Percentiles rank a stretch among this genome's conserved stretches.
phyloP scores from a whole-genome alignment of 108 stramenopile genomes.

The Nitzschia putrida region DNA sequence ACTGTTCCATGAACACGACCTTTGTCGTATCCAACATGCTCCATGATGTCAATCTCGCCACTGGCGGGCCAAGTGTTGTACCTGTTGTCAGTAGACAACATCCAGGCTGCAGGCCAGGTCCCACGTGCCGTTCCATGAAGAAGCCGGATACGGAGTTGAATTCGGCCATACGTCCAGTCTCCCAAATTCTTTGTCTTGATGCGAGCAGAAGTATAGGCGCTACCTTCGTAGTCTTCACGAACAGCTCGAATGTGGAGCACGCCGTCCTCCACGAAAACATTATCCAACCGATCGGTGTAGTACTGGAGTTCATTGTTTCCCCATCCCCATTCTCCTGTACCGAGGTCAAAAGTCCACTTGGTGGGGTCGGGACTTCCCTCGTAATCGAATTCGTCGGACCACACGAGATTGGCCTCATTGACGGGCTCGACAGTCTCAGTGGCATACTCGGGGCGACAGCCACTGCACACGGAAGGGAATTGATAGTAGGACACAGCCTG shows the following conservation, averaged over 20 bases:
- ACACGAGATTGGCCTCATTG: constrained; percentile 29
- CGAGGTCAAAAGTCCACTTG: constrained; percentile 49
- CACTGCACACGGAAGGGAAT: constrained; percentile 6
- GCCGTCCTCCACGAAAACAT: constrained; percentile 28
- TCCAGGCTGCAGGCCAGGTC: constrained; percentile 54
- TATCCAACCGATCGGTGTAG: constrained; percentile 36
- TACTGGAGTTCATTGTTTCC: constrained; percentile 36
- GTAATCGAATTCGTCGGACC: constrained; percentile 52
- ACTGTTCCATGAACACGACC: constrained; percentile 4
- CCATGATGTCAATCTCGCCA: constrained; percentile 73
- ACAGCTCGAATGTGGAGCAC: constrained; percentile 19
- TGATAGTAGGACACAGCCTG: constrained; percentile 1
- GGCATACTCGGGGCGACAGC: not conserved
- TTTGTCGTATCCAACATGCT: constrained; percentile 16
- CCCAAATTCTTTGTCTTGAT: constrained; percentile 14
- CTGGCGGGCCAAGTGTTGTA: constrained; percentile 47
- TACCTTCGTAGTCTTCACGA: constrained; percentile 13
- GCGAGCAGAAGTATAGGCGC: constrained; percentile 35
- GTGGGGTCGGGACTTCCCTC: constrained; percentile 19
- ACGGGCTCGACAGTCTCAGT: not conserved
- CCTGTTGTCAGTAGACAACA: constrained; percentile 38
- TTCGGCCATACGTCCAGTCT: constrained; percentile 27
- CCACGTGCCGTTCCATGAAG: not conserved
- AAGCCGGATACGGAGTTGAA: constrained; percentile 20
- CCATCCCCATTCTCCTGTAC: constrained; percentile 42